Percentiles rank a stretch among this genome's conserved stretches.
phyloP scores from a whole-genome alignment of 495 filamentous ascomycete species.

The Aspergillus olivimuriae region DNA sequence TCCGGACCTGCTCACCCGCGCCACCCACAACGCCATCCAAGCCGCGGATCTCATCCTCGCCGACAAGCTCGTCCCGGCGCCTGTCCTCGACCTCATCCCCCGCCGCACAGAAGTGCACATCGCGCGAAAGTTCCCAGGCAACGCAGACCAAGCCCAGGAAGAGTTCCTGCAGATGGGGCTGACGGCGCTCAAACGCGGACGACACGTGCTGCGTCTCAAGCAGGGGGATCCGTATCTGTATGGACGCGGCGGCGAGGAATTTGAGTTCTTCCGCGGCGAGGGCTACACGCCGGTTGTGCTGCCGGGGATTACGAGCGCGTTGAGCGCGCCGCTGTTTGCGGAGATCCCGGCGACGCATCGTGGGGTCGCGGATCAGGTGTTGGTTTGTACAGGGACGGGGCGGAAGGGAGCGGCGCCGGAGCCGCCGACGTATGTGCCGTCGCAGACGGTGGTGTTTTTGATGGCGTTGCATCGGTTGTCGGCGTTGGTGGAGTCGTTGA shows the following conservation, averaged over 20 bases:
- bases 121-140: constrained; percentile 94
- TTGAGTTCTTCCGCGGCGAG: constrained; percentile 69
- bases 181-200: constrained; percentile 60
- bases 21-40: constrained; percentile 80
- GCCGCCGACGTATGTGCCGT: constrained; percentile 70
- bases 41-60: constrained; percentile 82
- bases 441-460: constrained; percentile 84
- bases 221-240: constrained; percentile 97
- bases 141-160: constrained; percentile 87
- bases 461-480: constrained; percentile 88
- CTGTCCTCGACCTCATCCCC: constrained; percentile 82
- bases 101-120: constrained; percentile 86
- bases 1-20: constrained; percentile 82
- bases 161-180: constrained; percentile 82
- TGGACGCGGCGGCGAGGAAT: constrained; percentile 89
- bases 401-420: constrained; percentile 78
- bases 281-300: constrained; percentile 70
- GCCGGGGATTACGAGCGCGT: constrained; percentile 82
- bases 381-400: constrained; percentile 92
- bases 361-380: constrained; percentile 82
- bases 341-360: constrained; percentile 83
- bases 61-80: constrained; percentile 90
- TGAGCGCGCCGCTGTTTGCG: constrained; percentile 84
- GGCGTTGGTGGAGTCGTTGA: constrained; percentile 62
- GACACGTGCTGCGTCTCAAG: constrained; percentile 81